Conservation (phyloP, 768 basidiomycete species). For the Suillus spraguei region DNA sequence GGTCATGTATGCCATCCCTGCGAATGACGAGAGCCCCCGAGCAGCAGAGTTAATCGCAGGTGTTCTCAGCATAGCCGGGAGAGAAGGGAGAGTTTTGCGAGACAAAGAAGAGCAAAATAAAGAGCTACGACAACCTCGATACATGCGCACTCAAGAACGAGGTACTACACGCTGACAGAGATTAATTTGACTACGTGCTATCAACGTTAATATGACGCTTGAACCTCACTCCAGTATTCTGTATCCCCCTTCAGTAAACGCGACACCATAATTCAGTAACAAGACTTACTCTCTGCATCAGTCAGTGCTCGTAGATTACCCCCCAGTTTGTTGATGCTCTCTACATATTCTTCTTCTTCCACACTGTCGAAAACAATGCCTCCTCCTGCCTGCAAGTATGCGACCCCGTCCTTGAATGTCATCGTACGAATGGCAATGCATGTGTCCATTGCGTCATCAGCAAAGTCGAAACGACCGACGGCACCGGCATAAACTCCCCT, state of each 20-base stretch:
- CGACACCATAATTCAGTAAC: constrained; percentile 7
- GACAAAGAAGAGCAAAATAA: constrained; percentile 30
- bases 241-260: constrained; percentile 24
- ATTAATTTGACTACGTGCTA: constrained; percentile 3
- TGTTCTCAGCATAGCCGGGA: constrained; percentile 85
- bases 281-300: constrained; percentile 79
- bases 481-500: constrained; percentile 97
- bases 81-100: constrained; percentile 63
- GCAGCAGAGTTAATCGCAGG: constrained; percentile 92
- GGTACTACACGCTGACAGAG: background rate
- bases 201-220: constrained; percentile 43
- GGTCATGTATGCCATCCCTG: constrained; percentile 98
- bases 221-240: constrained; percentile 76
- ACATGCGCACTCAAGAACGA: constrained; percentile 12
- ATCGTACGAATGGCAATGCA: constrained; percentile 99
- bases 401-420: constrained; percentile 91
- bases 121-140: constrained; percentile 13
- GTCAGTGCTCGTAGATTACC: constrained; percentile 87
- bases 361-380: constrained; percentile 97
- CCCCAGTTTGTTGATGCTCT: constrained; percentile 93
- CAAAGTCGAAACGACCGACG: constrained; percentile 98
- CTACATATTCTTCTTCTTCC: constrained; percentile 96
- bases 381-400: constrained; percentile 94
- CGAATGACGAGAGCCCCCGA: constrained; percentile 93
- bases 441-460: constrained; percentile 93